These are phyloP conservation scores for Immersiporthe knoxdaviesiana DNA, from an alignment of 2,329 filamentous ascomycete genomes.

Conservation along the genomic window DNA sequence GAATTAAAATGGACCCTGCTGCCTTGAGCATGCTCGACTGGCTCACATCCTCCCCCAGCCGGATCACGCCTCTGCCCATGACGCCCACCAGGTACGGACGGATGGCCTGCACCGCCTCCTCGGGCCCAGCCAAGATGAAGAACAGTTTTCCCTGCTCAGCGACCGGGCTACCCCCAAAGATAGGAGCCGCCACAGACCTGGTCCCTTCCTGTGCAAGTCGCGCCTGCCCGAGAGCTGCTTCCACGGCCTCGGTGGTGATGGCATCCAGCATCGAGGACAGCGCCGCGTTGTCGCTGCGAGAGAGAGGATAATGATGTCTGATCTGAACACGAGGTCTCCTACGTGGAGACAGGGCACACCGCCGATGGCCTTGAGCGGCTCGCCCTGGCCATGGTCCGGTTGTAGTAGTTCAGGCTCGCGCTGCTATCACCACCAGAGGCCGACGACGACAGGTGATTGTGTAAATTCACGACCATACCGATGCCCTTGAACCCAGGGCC, in stretches of 20 bases:
- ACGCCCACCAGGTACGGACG: constrained; percentile 46
- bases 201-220: constrained; percentile 38
- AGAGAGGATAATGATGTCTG: constrained; percentile 56
- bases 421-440: constrained; percentile 19
- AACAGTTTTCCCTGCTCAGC: constrained; percentile 50
- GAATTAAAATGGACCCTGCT: constrained; percentile 48
- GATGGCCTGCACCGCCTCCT: constrained; percentile 40
- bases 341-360: constrained; percentile 34
- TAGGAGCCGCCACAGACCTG: constrained; percentile 49
- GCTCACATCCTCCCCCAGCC: constrained; percentile 46
- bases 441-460: constrained; percentile 45
- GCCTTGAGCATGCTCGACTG: constrained; percentile 53
- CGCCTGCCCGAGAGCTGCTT: constrained; percentile 33
- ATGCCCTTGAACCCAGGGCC: constrained; percentile 57
- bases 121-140: constrained; percentile 49
- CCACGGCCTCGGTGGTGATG: constrained; percentile 56
- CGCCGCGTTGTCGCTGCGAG: constrained; percentile 77
- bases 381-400: constrained; percentile 53
- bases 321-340: constrained; percentile 35
- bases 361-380: constrained; percentile 36
- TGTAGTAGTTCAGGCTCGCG: constrained; percentile 45
- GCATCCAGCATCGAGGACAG: constrained; percentile 64
- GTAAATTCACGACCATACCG: constrained; percentile 53
- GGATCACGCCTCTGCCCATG: constrained; percentile 47
- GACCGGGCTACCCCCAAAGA: constrained; percentile 56